These are phyloP conservation scores for Protomyces lactucae-debilis DNA, from an alignment of 1,139 yeast species.

Conservation along the genomic window DNA sequence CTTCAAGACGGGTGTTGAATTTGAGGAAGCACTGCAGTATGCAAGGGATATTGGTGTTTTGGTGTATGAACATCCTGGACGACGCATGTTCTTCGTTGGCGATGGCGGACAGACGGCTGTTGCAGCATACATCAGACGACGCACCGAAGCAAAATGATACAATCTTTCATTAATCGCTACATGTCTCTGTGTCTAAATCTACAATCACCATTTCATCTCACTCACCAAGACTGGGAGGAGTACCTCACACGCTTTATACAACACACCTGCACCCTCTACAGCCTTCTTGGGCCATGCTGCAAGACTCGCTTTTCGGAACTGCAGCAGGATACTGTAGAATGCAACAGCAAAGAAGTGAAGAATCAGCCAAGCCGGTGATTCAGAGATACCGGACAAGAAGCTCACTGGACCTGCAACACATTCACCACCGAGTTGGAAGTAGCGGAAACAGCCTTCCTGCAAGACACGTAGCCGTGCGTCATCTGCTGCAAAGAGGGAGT, in stretches of 20 bases:
- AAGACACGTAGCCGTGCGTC: slow-evolving; percentile 49
- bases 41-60: slow-evolving; percentile 89
- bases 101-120: slow-evolving; percentile 6
- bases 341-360: slow-evolving; percentile 31
- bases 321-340: slow-evolving; percentile 27
- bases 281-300: slow-evolving; percentile 21
- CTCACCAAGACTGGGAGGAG: slow-evolving; percentile 28
- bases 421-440: slow-evolving; percentile 78
- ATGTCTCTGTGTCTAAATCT: not conserved
- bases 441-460: slow-evolving; percentile 83
- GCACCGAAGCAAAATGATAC: slow-evolving; percentile 5
- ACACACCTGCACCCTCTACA: slow-evolving; percentile 21
- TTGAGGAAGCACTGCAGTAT: slow-evolving; percentile 63
- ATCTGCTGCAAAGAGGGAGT: slow-evolving; percentile 66
- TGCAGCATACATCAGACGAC: slow-evolving; percentile 8
- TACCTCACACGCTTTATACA: slow-evolving; percentile 28
- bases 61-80: slow-evolving; percentile 72
- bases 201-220: slow-evolving; percentile 20
- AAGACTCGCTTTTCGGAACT: slow-evolving; percentile 2
- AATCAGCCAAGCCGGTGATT: slow-evolving; percentile 26
- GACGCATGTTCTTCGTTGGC: slow-evolving; percentile 61
- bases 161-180: not conserved
- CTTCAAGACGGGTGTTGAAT: slow-evolving; percentile 72
- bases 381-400: slow-evolving; percentile 59
- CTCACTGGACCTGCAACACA: slow-evolving; percentile 77